Base-by-base conservation (phyloP, 148 eudicot species). In the Camellia granthamiana region DNA sequence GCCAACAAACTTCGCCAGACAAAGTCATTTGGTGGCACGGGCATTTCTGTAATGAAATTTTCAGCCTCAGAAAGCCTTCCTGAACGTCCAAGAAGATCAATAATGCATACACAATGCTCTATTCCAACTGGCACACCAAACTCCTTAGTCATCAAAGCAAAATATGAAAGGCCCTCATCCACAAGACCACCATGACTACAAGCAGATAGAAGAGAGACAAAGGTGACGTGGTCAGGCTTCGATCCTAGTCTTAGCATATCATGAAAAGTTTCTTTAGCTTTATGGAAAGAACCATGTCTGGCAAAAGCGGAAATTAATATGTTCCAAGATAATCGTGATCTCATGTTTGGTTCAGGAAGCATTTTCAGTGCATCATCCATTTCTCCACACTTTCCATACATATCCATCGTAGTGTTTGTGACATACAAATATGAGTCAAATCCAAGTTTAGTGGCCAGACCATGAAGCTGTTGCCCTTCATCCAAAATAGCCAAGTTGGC, bases 361-460 rank as follows among this genome's bases (percentile, higher is more conserved):
- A 93, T 63, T 73, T 89, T 93, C 83, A 89, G 60, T 16, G 90
- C 88, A 69, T 91, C 89, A 76, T 82, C 80, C 76, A 93, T 85
- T 80, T 91, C 93, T 47, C 93, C 95, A 80, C 93, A 91, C 80
- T 93, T 93, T 42, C 97, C 97, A 72, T 91, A 93, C 95, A 93
- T 93, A 79, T 93, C 97, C 93, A 86, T 90, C 41, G 86, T 86
- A 65, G 91, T 85, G 80, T 85, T 93, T 54, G 59, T 49, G 46
- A 93, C 91, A 86, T 85, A 88, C 55, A 79, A 73, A 82, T 84
- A 80, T 13, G 79, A 70, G 79, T 87, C 82, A 72, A 88, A 91
- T 68, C 95, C 93, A 41, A 86, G 83, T 84, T 89, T 91, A 60
- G 85, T 81, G n/a, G 89, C 83, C 75, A 86, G 79, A 79, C 86